These are phyloP conservation scores for Ascochyta lentis DNA, from an alignment of 2,329 filamentous ascomycete species.

Conservation along the genomic window DNA sequence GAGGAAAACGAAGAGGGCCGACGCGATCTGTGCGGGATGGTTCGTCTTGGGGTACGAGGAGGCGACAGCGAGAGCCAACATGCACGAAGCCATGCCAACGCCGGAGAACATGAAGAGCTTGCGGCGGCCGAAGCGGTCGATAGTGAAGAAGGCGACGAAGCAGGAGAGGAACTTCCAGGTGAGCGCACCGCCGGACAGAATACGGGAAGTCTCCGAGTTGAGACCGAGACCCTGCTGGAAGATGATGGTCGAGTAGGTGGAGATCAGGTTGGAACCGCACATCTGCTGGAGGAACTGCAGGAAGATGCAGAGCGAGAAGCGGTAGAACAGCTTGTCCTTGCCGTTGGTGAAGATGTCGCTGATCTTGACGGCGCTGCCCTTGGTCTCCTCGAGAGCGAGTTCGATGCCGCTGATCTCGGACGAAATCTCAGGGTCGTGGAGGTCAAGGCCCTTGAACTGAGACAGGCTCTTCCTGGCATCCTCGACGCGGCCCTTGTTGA, in stretches of 20 bases:
- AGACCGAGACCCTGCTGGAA: conserved; percentile 52
- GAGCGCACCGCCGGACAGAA: conserved; percentile 66
- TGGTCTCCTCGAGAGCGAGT: conserved; percentile 58
- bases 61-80: conserved; percentile 61
- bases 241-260: conserved; percentile 56
- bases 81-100: conserved; percentile 61
- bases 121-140: conserved; percentile 73
- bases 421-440: conserved; percentile 62
- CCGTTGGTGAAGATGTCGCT: conserved; percentile 59
- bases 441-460: conserved; percentile 48
- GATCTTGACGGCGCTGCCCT: conserved; percentile 68
- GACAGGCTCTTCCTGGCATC: conserved; percentile 63
- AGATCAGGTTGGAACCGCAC: conserved; percentile 58
- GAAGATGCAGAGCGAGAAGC: conserved; percentile 59
- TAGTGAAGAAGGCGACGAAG: conserved; percentile 72
- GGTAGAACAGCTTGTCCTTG: conserved; percentile 70
- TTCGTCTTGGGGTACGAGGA: conserved; percentile 58
- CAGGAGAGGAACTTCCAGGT: conserved; percentile 64
- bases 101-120: conserved; percentile 61
- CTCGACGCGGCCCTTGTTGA: conserved; percentile 69
- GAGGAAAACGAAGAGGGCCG: conserved; percentile 64
- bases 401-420: conserved; percentile 67
- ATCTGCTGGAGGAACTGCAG: conserved; percentile 61
- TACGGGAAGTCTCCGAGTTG: conserved; percentile 60
- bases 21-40: conserved; percentile 57